A percentile compares a stretch with the other conserved stretches of the same genome.
Evolutionary conservation across 202 grass and related monocot genomes (phyloP).

Genomic region (Setaria viridis): DNA sequence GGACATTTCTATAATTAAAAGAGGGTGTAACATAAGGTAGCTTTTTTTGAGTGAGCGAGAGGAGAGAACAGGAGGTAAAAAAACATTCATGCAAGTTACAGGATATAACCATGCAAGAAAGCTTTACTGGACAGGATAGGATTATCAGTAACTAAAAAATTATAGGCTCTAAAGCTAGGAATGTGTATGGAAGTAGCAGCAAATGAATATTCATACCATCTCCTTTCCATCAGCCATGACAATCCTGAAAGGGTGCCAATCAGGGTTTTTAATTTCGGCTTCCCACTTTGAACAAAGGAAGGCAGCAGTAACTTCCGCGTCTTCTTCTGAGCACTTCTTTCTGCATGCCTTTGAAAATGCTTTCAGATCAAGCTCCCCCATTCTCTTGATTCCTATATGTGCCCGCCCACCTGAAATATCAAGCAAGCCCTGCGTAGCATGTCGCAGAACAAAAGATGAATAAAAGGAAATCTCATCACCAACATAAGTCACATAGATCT

Average conservation of each 20-base stretch:
- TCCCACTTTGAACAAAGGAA: conserved; percentile 80
- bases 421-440: conserved; percentile 65
- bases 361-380: conserved; percentile 58
- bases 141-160: neutral
- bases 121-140: neutral
- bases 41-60: neutral
- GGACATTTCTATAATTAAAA: neutral
- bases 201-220: conserved; percentile 42
- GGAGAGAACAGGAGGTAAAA: neutral
- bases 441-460: conserved; percentile 32
- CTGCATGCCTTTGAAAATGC: conserved; percentile 61
- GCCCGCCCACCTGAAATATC: conserved; percentile 45
- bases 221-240: conserved; percentile 52
- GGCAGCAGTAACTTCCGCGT: conserved; percentile 57
- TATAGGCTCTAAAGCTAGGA: neutral
- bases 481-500: neutral
- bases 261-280: conserved; percentile 76
- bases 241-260: conserved; percentile 78
- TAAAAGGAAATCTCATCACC: conserved; percentile 5
- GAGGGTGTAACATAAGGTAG: neutral
- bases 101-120: too few species aligned
- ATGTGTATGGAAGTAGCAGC: conserved; percentile 18
- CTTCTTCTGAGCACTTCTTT: conserved; percentile 48
- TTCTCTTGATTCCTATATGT: conserved; percentile 67
- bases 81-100: conserved; percentile 19